These are phyloP conservation scores for Saccharomycopsis hybrid DNA, from an alignment of 1,139 yeast genomes.

Conservation along the genomic window DNA sequence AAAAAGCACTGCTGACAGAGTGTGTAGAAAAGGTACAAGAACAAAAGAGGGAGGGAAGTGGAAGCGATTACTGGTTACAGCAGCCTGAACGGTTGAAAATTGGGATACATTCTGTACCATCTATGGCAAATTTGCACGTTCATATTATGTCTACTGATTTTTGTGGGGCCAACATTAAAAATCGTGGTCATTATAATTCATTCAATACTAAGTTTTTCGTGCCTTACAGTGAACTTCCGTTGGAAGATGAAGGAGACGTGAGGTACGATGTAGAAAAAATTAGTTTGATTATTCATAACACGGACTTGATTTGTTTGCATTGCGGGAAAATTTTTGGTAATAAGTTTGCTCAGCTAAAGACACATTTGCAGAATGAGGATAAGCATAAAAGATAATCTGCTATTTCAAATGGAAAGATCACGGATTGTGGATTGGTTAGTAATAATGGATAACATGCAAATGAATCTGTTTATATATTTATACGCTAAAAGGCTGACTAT, in stretches of 20 bases:
- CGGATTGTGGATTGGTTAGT: too few relatives aligned
- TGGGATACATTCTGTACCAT: slow-evolving; percentile 71
- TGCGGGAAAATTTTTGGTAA: slow-evolving; percentile 43
- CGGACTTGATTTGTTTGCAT: slow-evolving; percentile 43
- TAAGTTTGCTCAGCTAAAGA: slow-evolving; percentile 41
- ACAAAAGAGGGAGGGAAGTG: too few relatives aligned
- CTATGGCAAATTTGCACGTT: slow-evolving; percentile 61
- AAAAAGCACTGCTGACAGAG: too few relatives aligned
- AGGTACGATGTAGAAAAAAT: slow-evolving; percentile 28
- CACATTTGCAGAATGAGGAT: slow-evolving; percentile 33
- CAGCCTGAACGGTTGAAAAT: slow-evolving; percentile 34
- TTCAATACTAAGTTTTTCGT: slow-evolving; percentile 57
- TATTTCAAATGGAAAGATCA: too few relatives aligned
- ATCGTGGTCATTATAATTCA: slow-evolving; percentile 64
- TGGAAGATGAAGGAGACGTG: slow-evolving; percentile 28
- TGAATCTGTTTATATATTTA: too few relatives aligned
- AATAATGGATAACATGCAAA: too few relatives aligned
- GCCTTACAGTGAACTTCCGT: slow-evolving; percentile 9
- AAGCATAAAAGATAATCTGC: too few relatives aligned
- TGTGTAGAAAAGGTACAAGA: too few relatives aligned
- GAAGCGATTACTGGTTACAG: too few relatives aligned
- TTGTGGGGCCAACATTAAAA: slow-evolving; percentile 36
- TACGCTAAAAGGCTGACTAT: too few relatives aligned
- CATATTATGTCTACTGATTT: slow-evolving; percentile 63
- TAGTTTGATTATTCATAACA: too few relatives aligned